Evolutionary conservation across 805 yeast genomes (phyloP).

Genomic region (Diddensiella santjacobensis): DNA sequence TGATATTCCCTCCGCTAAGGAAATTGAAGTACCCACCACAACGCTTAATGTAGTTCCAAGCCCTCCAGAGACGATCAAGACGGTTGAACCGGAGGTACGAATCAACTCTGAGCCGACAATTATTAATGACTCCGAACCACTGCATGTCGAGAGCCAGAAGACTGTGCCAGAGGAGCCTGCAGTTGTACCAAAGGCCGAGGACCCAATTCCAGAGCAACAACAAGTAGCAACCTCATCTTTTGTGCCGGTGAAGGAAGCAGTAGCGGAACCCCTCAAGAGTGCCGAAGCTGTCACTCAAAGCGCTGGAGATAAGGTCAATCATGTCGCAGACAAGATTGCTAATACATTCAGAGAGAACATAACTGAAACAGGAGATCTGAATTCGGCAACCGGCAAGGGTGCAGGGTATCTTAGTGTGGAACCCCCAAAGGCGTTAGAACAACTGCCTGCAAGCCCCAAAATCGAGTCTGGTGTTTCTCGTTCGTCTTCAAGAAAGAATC

Average conservation of each 20-base stretch:
- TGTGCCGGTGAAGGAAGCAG: not conserved
- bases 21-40: not conserved
- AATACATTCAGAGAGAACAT: not conserved
- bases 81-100: not conserved
- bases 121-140: not conserved
- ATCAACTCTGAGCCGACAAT: not conserved
- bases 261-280: not conserved
- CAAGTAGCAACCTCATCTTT: not conserved
- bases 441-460: not conserved
- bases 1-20: slow-evolving; percentile 1
- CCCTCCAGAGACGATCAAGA: not conserved
- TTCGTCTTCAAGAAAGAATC: not conserved
- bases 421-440: not conserved
- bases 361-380: not conserved
- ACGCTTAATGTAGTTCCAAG: not conserved
- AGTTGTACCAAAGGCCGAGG: not conserved
- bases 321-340: not conserved
- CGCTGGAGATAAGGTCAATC: slow-evolving; percentile 1
- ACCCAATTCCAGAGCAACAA: not conserved
- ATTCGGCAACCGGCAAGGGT: not conserved
- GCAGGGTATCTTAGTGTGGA: not conserved
- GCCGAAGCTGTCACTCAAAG: slow-evolving; percentile 10
- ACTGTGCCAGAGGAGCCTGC: slow-evolving; percentile 1
- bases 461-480: not conserved
- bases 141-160: not conserved